Base-by-base conservation (phyloP, 2,329 filamentous ascomycete genomes). In the Bretziella fagacearum region DNA sequence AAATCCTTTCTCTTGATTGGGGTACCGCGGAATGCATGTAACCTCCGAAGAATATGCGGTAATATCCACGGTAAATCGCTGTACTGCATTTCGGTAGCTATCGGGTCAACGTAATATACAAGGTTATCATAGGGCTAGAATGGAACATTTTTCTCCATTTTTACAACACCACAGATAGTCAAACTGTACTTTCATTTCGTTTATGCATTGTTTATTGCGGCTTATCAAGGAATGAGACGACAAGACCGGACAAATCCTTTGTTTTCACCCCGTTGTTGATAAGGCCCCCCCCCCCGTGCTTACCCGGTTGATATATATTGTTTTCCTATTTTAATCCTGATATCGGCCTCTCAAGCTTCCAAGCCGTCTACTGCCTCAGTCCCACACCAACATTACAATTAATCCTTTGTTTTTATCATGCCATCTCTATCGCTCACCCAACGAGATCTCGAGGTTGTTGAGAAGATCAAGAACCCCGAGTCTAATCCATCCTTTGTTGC, bases 381-480 rank as follows among this genome's bases (percentile, higher is more conserved):
- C n/a, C n/a, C 15, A n/a, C 35, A 10, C 17, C 30, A 6, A n/a
- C 30, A 6, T 33, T n/a, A n/a, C 17, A 10, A 33, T 33, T n/a
- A 33, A n/a, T 10, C 5, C 13, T n/a, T 15, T n/a, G 11, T n/a
- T n/a, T n/a, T 15, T 33, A n/a, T n/a, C 30, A 6, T 33, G 30
- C 30, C 35, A 6, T 39, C 35, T 10, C 15, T 39, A 10, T 39
- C 35, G 11, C n/a, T 39, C 18, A 78, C 70, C 57, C 63, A 60
- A 39, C 70, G 71, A 52, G 77, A 81, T 57, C 62, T 74, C 58
- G 68, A 74, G 48, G 68, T 81, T 54, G 69, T 81, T 49, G 69
- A 73, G 52, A 79, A 79, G 58, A 79, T 81, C 59, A 74, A 72
- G 55, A 76, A 81, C 51, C 77, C 77, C 1, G 77, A 81, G 56